Conservation (phyloP, 345 rosid genomes). For the Lumnitzera racemosa region DNA sequence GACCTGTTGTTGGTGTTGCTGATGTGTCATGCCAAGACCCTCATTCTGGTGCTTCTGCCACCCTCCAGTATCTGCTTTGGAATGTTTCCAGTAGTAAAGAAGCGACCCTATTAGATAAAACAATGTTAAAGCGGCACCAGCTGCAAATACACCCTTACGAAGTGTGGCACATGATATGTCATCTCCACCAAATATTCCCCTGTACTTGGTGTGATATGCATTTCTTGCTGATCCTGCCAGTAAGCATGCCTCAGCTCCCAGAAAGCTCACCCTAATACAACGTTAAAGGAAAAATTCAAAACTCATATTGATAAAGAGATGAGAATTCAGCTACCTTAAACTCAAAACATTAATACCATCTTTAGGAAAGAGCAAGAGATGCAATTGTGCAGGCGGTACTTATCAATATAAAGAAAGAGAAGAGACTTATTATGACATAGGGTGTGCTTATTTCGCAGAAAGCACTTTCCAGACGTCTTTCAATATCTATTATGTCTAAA, state of each 20-base stretch:
- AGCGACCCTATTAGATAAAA: conserved; percentile 56
- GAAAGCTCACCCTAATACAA: conserved; percentile 61
- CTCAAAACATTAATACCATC: neutral
- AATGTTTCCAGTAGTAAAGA: conserved; percentile 76
- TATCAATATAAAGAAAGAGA: too few species aligned
- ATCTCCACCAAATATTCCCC: conserved; percentile 36
- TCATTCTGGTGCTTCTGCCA: conserved; percentile 88
- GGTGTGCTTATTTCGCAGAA: too few species aligned
- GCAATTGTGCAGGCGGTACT: too few species aligned
- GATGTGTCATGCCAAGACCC: conserved; percentile 58
- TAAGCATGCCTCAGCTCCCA: conserved; percentile 94
- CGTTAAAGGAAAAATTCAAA: neutral
- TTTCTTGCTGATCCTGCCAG: conserved; percentile 85
- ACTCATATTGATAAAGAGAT: neutral
- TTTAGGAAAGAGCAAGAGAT: neutral
- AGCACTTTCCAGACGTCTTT: too few species aligned
- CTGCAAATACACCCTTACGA: conserved; percentile 90
- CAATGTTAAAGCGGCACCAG: conserved; percentile 81
- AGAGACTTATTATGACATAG: too few species aligned
- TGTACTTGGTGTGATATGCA: conserved; percentile 80
- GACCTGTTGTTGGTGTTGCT: conserved; percentile 30
- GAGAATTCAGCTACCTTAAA: neutral
- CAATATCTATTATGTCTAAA: too few species aligned
- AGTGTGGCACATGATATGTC: conserved; percentile 70
- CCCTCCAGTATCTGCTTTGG: conserved; percentile 89